Base-by-base conservation (phyloP, 108 stramenopile species). In the Schizochytrium sp. region DNA sequence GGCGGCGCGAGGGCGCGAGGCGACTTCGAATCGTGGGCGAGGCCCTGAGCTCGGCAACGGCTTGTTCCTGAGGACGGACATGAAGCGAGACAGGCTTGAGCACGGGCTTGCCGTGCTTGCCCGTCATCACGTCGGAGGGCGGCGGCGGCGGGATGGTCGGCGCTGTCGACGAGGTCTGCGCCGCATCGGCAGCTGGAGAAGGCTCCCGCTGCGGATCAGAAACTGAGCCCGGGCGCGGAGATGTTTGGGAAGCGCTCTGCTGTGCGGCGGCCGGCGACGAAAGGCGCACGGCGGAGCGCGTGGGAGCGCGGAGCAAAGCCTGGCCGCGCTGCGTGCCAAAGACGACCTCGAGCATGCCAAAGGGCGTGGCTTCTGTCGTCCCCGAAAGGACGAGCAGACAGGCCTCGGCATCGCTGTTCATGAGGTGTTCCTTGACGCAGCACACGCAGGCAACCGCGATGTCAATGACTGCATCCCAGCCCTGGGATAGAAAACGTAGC, bases 381-480 rank as follows among this genome's bases (percentile, higher is more conserved):
- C 76, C 76, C 45, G 76, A 83, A 23, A 83, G 76, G 45, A 83
- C 51, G 51, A 83, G 76, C 8, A 83, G 76, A 45, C 76, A 83
- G 25, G 48, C 76, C 51, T 83, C 76, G 6, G 76, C 76, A 45
- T 83, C 76, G 25, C 48, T 53, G 51, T 83, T 83, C 76, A 83
- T 83, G 76, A 83, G 76, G 51, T 83, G 76, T 23, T 83, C 76
- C 51, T 83, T 83, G 76, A 83, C 76, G 76, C 76, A 83, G 76
- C 45, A 47, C 16, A 83, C 76, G 51, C 76, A 83, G n/a, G 76
- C 76, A 6, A 53, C 45, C 10, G 76, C 45, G n/a, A 83, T 53
- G n/a, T 83, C 48, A 16, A 83, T 47, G 51, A 83, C 28, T 6
- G 76, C 76, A 34, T 83, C 76, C 76, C 76, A 83, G 10, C 76